These are phyloP conservation scores for Candida corydali DNA, from an alignment of 805 yeast genomes.

Conservation along the genomic window DNA sequence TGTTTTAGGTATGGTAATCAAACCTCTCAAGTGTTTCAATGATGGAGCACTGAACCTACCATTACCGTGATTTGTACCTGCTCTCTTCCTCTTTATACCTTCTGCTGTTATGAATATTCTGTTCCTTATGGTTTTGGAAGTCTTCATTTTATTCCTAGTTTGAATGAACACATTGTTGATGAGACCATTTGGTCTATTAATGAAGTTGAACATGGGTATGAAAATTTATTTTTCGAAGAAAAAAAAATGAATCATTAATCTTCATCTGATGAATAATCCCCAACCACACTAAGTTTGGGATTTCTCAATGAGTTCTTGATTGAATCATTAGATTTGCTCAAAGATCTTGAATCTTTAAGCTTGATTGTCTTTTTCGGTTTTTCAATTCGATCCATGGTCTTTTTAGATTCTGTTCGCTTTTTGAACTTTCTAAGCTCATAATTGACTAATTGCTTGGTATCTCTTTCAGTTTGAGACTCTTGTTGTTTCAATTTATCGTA, in stretches of 20 bases:
- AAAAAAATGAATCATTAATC: constrained; percentile 6
- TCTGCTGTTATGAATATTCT: constrained; percentile 76
- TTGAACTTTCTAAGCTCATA: constrained; percentile 16
- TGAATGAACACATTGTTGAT: constrained; percentile 27
- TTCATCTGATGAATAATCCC: constrained; percentile 11
- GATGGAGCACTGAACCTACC: constrained; percentile 75
- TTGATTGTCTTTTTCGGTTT: neutral
- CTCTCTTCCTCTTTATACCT: constrained; percentile 53
- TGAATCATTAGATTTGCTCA: neutral
- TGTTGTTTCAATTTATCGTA: constrained; percentile 24
- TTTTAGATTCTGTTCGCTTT: constrained; percentile 3
- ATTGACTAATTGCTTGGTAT: constrained; percentile 18
- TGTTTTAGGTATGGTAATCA: constrained; percentile 45
- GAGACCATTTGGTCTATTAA: constrained; percentile 9
- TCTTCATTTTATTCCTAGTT: constrained; percentile 53
- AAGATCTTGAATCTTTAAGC: neutral
- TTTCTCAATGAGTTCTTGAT: neutral
- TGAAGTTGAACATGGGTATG: constrained; percentile 8
- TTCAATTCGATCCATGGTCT: neutral
- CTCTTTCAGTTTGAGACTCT: constrained; percentile 16
- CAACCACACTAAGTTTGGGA: neutral
- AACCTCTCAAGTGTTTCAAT: constrained; percentile 57
- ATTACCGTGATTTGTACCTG: constrained; percentile 91
- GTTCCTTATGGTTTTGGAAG: constrained; percentile 84
- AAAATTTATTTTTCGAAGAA: constrained; percentile 5